These are phyloP conservation scores for Taphrina wiesneri DNA, from an alignment of 1,139 yeast species.

Conservation along the genomic window DNA sequence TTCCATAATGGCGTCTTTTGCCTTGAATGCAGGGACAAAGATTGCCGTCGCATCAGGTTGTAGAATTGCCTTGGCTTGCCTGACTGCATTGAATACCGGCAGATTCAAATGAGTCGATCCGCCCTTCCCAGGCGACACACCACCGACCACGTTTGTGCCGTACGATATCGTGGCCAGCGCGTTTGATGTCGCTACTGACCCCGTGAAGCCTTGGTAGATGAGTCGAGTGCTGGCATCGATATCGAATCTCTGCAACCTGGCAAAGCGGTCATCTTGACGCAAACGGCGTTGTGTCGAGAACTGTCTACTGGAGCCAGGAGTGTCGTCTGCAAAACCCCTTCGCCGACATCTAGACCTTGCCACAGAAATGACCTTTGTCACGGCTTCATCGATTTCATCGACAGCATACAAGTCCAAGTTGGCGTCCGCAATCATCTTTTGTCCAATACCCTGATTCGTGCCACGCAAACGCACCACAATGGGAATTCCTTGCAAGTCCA, in stretches of 20 bases:
- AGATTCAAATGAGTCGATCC: constrained; percentile 15
- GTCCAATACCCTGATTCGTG: constrained; percentile 19
- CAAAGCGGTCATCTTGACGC: neutral
- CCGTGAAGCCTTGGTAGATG: constrained; percentile 65
- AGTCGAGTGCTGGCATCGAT: constrained; percentile 20
- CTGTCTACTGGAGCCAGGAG: neutral
- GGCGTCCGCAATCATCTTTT: constrained; percentile 20
- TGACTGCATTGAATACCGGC: constrained; percentile 25
- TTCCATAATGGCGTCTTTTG: constrained; percentile 30
- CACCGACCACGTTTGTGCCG: constrained; percentile 69
- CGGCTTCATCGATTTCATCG: constrained; percentile 18
- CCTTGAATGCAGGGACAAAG: constrained; percentile 29
- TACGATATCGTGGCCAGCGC: constrained; percentile 82
- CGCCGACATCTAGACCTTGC: neutral
- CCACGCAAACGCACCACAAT: constrained; percentile 26
- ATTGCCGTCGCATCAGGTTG: constrained; percentile 30
- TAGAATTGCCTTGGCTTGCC: constrained; percentile 3
- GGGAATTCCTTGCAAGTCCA: constrained; percentile 14
- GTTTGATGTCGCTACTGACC: constrained; percentile 96
- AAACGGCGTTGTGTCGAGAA: neutral
- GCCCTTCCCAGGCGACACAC: constrained; percentile 31
- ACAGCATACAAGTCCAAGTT: constrained; percentile 6
- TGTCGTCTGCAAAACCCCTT: no score
- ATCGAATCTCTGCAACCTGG: neutral
- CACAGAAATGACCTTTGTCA: neutral